A percentile compares a stretch with the other conserved stretches of the same genome.
These are phyloP conservation scores for Tricholoma furcatifolium DNA, from an alignment of 768 basidiomycete genomes.

Conservation along the genomic window DNA sequence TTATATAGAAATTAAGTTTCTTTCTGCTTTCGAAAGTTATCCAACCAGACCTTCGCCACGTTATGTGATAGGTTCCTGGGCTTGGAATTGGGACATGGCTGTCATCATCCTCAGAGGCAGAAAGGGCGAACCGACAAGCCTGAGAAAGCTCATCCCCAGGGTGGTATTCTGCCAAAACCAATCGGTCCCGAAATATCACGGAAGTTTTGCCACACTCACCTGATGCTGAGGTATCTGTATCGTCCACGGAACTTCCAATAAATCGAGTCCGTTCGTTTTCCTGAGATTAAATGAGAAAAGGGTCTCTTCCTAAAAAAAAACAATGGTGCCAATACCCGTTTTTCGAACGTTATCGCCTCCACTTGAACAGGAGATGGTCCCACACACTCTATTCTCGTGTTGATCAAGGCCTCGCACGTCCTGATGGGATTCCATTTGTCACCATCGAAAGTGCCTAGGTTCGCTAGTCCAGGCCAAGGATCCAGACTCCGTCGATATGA, in stretches of 20 bases:
- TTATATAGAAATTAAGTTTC: not conserved
- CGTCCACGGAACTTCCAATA: slow-evolving; percentile 52
- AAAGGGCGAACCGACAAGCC: slow-evolving; percentile 50
- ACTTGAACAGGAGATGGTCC: slow-evolving; percentile 60
- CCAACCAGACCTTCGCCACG: slow-evolving; percentile 61
- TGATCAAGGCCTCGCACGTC: slow-evolving; percentile 59
- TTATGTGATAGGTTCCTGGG: slow-evolving; percentile 59
- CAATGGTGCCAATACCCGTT: slow-evolving; percentile 36
- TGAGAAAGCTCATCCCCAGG: slow-evolving; percentile 65
- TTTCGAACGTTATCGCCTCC: slow-evolving; percentile 43
- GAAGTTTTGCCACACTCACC: slow-evolving; percentile 28
- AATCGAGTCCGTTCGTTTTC: slow-evolving; percentile 46
- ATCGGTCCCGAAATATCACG: not conserved
- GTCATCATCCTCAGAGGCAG: slow-evolving; percentile 36
- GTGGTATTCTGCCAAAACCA: slow-evolving; percentile 47
- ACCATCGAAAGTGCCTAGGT: slow-evolving; percentile 53
- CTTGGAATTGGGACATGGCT: slow-evolving; percentile 36
- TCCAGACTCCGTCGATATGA: slow-evolving; percentile 47
- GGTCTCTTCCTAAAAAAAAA: not conserved
- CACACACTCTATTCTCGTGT: slow-evolving; percentile 46
- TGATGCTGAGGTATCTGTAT: slow-evolving; percentile 44
- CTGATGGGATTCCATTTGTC: slow-evolving; percentile 50
- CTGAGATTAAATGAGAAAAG: slow-evolving; percentile 24
- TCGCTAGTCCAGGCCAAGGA: slow-evolving; percentile 45
- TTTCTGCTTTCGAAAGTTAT: not conserved